Evolutionary conservation across 2,329 filamentous ascomycete species (phyloP).

Genomic region (Sporothrix globosa): DNA sequence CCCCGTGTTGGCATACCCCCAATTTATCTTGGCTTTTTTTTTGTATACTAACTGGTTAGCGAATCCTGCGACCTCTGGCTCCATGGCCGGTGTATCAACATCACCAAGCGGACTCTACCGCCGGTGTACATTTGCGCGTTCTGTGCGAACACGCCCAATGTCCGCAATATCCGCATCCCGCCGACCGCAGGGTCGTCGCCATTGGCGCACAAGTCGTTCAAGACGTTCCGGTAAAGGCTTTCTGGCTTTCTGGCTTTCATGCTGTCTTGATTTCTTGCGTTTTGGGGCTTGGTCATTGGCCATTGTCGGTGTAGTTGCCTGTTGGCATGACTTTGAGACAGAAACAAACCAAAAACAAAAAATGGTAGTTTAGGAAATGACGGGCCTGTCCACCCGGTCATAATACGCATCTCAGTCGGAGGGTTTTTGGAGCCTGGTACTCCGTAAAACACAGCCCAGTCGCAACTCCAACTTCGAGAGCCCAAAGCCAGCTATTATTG

Average conservation of each 20-base stretch:
- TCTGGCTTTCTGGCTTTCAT: background rate
- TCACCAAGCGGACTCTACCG: constrained; percentile 60
- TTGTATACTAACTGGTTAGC: constrained; percentile 44
- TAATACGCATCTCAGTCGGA: background rate
- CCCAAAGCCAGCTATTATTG: constrained; percentile 17
- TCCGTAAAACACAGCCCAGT: background rate
- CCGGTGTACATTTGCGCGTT: constrained; percentile 66
- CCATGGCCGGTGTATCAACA: constrained; percentile 65
- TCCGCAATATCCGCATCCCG: constrained; percentile 52
- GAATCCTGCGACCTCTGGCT: constrained; percentile 68
- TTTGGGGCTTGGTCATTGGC: background rate
- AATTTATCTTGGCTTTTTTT: background rate
- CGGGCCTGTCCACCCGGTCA: background rate
- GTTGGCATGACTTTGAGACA: background rate
- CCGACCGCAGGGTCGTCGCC: constrained; percentile 46
- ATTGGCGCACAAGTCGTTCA: constrained; percentile 51
- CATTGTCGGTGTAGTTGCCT: background rate
- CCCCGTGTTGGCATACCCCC: no score
- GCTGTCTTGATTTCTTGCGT: background rate
- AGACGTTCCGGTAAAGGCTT: constrained; percentile 47
- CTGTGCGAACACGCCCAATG: constrained; percentile 63
- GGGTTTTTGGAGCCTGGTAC: background rate
- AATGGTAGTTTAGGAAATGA: background rate
- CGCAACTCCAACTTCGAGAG: background rate
- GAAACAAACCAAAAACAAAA: background rate